Conservation (phyloP, 163 green algal species). For the Chloroidium sp. region DNA sequence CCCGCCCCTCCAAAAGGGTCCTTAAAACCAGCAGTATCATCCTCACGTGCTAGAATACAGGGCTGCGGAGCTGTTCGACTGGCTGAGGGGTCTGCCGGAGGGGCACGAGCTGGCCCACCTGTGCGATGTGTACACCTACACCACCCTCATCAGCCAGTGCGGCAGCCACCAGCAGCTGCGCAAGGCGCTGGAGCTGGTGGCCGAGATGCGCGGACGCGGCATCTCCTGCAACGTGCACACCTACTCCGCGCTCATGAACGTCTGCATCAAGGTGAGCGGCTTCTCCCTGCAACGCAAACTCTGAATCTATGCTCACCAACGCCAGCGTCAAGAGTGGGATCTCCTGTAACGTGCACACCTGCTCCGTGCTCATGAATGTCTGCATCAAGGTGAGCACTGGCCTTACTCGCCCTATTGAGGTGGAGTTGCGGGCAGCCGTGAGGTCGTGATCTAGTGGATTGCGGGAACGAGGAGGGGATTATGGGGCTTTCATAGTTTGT, state of each 20-base stretch:
- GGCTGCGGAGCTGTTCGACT: conserved; percentile 69
- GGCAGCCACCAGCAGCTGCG: conserved; percentile 25
- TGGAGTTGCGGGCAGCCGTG: too few species aligned
- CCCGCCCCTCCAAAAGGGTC: neutral
- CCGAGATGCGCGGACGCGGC: conserved; percentile 43
- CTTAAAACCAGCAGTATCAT: neutral
- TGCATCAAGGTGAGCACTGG: conserved; percentile 33
- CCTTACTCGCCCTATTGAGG: too few species aligned
- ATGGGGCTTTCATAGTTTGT: too few species aligned
- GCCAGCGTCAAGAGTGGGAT: conserved; percentile 17
- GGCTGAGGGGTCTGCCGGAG: conserved; percentile 44
- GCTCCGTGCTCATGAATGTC: conserved; percentile 46
- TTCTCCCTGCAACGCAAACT: neutral
- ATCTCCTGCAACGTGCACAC: conserved; percentile 71
- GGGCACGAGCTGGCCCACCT: conserved; percentile 25
- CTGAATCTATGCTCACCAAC: neutral
- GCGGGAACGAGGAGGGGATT: too few species aligned
- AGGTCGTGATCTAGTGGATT: too few species aligned
- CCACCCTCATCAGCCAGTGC: conserved; percentile 34
- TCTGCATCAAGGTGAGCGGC: conserved; percentile 39
- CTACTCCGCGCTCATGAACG: conserved; percentile 50
- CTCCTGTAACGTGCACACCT: conserved; percentile 71
- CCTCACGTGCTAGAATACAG: neutral
- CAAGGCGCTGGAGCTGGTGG: conserved; percentile 43
- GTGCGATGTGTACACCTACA: conserved; percentile 54